Percentiles rank a stretch among this genome's conserved stretches.
phyloP scores from a whole-genome alignment of 352 stramenopile genomes.

The Globisporangium nunn region DNA sequence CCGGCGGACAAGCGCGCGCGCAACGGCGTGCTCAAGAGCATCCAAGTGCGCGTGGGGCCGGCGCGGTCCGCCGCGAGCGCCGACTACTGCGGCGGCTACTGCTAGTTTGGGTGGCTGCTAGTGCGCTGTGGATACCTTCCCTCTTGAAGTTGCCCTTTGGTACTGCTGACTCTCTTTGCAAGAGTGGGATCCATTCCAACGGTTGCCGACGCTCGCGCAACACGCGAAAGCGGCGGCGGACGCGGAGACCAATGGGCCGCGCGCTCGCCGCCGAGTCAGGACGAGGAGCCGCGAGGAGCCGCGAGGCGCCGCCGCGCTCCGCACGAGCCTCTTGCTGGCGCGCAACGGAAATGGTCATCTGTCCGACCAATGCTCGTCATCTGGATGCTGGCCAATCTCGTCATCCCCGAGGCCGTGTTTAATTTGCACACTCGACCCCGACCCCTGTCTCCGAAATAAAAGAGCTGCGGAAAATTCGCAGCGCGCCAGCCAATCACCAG shows the following conservation, averaged over 20 bases:
- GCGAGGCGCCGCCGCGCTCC: not conserved
- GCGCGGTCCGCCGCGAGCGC: constrained; percentile 26
- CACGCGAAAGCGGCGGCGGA: not conserved
- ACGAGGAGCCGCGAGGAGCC: not conserved
- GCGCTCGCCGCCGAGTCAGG: not conserved
- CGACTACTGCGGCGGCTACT: constrained; percentile 62
- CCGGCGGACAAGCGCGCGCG: constrained; percentile 21
- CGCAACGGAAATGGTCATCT: no score
- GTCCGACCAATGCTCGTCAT: no score
- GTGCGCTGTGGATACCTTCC: no score
- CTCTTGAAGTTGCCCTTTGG: not conserved
- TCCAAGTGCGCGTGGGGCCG: constrained; percentile 43
- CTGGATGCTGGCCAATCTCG: no score
- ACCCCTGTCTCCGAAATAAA: not conserved
- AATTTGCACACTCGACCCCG: not conserved
- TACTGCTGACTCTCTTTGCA: not conserved
- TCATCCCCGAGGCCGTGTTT: not conserved
- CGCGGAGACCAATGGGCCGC: not conserved
- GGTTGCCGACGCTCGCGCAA: not conserved
- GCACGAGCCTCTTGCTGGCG: no score
- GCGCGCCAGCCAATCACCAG: not conserved
- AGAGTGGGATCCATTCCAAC: not conserved
- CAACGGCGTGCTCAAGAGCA: constrained; percentile 36
- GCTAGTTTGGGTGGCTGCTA: constrained; percentile 13
- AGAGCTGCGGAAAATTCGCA: not conserved